A percentile compares a stretch with the other conserved stretches of the same genome.
These are phyloP conservation scores for Tricholoma furcatifolium DNA, from an alignment of 768 basidiomycete species.

Conservation along the genomic window DNA sequence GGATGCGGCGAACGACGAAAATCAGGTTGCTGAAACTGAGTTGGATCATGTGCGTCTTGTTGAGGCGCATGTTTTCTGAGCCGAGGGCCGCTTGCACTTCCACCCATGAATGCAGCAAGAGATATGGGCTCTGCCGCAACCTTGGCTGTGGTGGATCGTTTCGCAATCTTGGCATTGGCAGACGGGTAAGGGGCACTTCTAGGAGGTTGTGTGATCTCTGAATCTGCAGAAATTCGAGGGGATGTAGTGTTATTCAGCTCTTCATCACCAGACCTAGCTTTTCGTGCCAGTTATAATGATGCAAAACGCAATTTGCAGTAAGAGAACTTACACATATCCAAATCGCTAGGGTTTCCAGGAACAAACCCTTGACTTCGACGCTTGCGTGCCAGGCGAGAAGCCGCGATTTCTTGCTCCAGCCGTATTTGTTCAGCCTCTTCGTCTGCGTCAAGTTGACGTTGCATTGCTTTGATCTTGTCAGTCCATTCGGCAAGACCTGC, in stretches of 20 bases:
- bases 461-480: slow-evolving; percentile 74
- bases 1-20: slow-evolving; percentile 62
- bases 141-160: neutral
- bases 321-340: slow-evolving; percentile 46
- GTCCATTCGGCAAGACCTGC: slow-evolving; percentile 79
- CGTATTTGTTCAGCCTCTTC: slow-evolving; percentile 75
- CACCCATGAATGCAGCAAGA: slow-evolving; percentile 81
- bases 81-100: slow-evolving; percentile 70
- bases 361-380: slow-evolving; percentile 46
- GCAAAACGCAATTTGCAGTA: neutral
- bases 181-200: neutral
- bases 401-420: slow-evolving; percentile 62
- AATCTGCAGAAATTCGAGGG: slow-evolving; percentile 29
- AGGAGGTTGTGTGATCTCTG: slow-evolving; percentile 35
- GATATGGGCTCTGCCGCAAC: slow-evolving; percentile 52
- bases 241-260: neutral
- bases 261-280: slow-evolving; percentile 9
- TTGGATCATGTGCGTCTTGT: slow-evolving; percentile 61
- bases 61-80: slow-evolving; percentile 75
- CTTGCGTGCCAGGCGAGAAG: slow-evolving; percentile 48
- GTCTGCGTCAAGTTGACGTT: slow-evolving; percentile 78
- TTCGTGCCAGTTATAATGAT: neutral
- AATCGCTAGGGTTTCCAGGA: slow-evolving; percentile 35
- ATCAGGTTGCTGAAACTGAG: slow-evolving; percentile 63
- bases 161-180: neutral